Conservation (phyloP, 164 flowering plant species). For the Santalum album region DNA sequence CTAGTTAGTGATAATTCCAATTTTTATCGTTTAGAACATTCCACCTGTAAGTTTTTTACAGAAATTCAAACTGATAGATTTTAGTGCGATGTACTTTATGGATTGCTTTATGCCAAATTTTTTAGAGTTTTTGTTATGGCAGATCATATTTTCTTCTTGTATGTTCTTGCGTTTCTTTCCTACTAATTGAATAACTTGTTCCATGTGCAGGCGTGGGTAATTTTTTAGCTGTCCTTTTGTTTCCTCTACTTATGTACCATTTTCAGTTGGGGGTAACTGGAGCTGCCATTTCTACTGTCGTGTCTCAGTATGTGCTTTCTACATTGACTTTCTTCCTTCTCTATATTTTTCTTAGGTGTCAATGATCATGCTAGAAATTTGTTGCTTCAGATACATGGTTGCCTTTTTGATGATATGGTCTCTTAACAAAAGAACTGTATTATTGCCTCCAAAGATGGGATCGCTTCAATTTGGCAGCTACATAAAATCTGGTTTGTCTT, state of each 20-base stretch:
- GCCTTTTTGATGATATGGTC: conserved; percentile 60
- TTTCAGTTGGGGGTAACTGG: conserved; percentile 69
- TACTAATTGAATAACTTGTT: conserved; percentile 7
- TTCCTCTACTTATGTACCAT: conserved; percentile 63
- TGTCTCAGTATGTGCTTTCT: conserved; percentile 69
- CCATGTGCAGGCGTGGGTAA: conserved; percentile 67
- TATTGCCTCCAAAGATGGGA: conserved; percentile 77
- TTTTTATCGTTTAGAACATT: too few species aligned
- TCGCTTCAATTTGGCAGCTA: conserved; percentile 68
- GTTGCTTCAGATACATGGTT: conserved; percentile 54
- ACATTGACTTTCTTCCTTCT: conserved; percentile 4
- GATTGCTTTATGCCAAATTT: too few species aligned
- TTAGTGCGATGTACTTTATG: too few species aligned
- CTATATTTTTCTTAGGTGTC: conserved; percentile 2
- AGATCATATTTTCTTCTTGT: too few species aligned
- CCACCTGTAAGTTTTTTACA: too few species aligned
- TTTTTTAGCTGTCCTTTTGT: conserved; percentile 53
- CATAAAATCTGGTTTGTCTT: conserved; percentile 68
- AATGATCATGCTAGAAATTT: conserved; percentile 4
- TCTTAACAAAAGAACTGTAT: conserved; percentile 57
- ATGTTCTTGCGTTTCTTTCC: background rate
- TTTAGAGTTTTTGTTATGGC: too few species aligned
- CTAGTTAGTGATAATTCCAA: too few species aligned
- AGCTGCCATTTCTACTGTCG: conserved; percentile 82
- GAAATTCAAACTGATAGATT: too few species aligned